A percentile compares a stretch with the other conserved stretches of the same genome.
Conservation (phyloP, 192 early-diverging fungal species). For the Coemansia sp. region DNA sequence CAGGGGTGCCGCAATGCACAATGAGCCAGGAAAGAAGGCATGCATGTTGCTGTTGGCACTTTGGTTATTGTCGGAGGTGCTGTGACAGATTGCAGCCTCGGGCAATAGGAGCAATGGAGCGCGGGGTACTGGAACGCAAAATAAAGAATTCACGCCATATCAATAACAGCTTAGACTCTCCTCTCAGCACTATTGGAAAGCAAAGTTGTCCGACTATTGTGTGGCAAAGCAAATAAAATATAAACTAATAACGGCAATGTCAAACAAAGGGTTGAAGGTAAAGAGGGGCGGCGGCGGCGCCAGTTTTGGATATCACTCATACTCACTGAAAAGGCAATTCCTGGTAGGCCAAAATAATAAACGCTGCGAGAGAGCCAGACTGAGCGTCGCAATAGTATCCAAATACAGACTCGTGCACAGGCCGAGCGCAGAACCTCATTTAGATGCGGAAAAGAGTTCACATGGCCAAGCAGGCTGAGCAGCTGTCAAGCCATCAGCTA, state of each 20-base stretch:
- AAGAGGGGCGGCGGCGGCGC: not conserved
- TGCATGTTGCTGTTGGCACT: not conserved
- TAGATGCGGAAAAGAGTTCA: not conserved
- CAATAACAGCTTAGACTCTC: not conserved
- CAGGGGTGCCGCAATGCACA: conserved; percentile 5
- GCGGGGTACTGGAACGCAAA: not conserved
- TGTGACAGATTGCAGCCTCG: not conserved
- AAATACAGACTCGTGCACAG: not conserved
- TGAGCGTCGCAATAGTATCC: not conserved
- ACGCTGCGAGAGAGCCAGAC: not conserved
- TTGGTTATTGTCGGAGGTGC: not conserved
- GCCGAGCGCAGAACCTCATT: not conserved
- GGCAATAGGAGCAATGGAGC: not conserved
- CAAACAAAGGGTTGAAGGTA: not conserved
- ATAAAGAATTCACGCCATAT: not conserved
- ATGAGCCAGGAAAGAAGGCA: not conserved
- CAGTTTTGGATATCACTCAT: conserved; percentile 10
- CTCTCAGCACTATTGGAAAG: not conserved
- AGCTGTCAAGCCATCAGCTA: not conserved
- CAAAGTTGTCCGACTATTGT: not conserved
- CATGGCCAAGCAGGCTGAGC: not conserved
- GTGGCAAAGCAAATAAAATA: not conserved
- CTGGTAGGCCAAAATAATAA: not conserved
- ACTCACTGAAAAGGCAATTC: not conserved
- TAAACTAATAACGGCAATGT: not conserved